Conservation (phyloP, 2,329 filamentous ascomycete species). For the Aspergillus pseudotamarii region DNA sequence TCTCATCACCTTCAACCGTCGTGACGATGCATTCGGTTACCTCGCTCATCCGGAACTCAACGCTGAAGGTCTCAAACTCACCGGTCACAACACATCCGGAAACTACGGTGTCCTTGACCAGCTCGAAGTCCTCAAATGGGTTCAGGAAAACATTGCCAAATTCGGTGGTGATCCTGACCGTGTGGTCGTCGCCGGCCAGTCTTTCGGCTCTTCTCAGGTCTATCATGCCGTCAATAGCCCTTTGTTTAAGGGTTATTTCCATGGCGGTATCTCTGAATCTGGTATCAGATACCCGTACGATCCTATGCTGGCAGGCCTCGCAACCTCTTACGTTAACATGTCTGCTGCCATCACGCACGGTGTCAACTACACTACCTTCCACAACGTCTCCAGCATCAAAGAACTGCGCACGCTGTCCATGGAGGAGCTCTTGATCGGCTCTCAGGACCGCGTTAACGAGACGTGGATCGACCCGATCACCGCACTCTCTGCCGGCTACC, state of each 20-base stretch:
- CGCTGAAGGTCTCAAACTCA: slow-evolving; percentile 22
- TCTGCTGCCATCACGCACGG: slow-evolving; percentile 27
- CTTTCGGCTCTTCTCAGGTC: slow-evolving; percentile 33
- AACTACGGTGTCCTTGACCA: slow-evolving; percentile 54
- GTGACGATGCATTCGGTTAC: slow-evolving; percentile 32
- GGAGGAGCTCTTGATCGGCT: slow-evolving; percentile 28
- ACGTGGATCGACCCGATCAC: slow-evolving; percentile 16
- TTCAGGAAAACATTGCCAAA: slow-evolving; percentile 53
- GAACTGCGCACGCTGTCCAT: slow-evolving; percentile 28
- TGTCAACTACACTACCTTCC: slow-evolving; percentile 27
- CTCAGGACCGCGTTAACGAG: slow-evolving; percentile 27
- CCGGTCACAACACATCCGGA: slow-evolving; percentile 29
- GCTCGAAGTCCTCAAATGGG: slow-evolving; percentile 58
- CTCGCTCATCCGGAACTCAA: slow-evolving; percentile 31
- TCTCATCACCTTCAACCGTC: slow-evolving; percentile 32
- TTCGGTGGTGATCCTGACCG: slow-evolving; percentile 57
- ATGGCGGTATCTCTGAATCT: slow-evolving; percentile 33
- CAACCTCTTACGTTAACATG: slow-evolving; percentile 34
- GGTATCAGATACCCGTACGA: slow-evolving; percentile 35
- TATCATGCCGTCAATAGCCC: slow-evolving; percentile 36
- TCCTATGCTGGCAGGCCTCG: slow-evolving; percentile 31
- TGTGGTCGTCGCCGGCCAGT: slow-evolving; percentile 46
- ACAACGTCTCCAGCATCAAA: slow-evolving; percentile 28
- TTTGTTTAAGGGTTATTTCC: slow-evolving; percentile 33
- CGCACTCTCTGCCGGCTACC: slow-evolving; percentile 3